Conservation (phyloP, 331 rosid genomes). For the Pyrus hybrid region DNA sequence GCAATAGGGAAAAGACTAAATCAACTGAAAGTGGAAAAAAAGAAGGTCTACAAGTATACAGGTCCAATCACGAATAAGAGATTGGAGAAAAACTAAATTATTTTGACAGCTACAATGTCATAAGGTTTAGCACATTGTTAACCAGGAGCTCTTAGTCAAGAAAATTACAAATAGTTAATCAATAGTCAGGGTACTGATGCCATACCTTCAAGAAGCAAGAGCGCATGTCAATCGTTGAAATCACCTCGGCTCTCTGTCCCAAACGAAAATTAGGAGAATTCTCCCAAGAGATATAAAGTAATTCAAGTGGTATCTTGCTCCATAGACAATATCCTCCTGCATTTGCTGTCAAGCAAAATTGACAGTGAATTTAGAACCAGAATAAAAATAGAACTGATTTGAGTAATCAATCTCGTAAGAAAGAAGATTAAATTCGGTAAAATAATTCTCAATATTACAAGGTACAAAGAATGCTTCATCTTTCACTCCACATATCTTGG, state of each 20-base stretch:
- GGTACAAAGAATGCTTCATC: neutral
- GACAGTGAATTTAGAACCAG: neutral
- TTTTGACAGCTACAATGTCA: neutral
- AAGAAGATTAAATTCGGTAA: neutral
- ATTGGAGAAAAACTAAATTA: neutral
- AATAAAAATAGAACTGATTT: neutral
- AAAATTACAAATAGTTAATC: conserved; percentile 2
- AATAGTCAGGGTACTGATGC: conserved; percentile 1
- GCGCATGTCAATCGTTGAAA: conserved; percentile 60
- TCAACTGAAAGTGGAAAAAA: neutral
- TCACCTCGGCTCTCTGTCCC: conserved; percentile 89
- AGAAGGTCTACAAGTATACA: neutral
- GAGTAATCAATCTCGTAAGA: neutral
- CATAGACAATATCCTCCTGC: conserved; percentile 48
- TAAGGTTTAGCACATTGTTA: conserved; percentile 4
- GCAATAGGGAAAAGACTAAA: conserved; percentile 24
- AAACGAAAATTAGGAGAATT: conserved; percentile 63
- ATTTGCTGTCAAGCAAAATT: conserved; percentile 33
- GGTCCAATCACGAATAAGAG: neutral
- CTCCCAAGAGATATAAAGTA: conserved; percentile 76
- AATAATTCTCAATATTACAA: neutral
- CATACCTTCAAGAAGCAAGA: conserved; percentile 72
- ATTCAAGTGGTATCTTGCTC: conserved; percentile 74
- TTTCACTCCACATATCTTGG: neutral
- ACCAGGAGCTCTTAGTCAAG: neutral